phyloP scores from a whole-genome alignment of 1,284 basidiomycete genomes.

The Chondrostereum purpureum region DNA sequence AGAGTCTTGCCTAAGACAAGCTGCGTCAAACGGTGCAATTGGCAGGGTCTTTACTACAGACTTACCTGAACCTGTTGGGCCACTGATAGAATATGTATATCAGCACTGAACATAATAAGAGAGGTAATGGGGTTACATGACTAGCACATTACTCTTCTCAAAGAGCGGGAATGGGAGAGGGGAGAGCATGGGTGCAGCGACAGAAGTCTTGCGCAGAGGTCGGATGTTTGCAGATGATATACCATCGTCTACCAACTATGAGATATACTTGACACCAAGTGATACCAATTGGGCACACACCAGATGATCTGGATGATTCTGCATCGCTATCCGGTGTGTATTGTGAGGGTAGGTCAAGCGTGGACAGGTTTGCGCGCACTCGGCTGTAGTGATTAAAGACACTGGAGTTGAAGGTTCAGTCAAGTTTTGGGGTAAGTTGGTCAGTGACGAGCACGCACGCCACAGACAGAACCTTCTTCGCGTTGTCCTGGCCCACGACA shows the following conservation, averaged over 20 bases:
- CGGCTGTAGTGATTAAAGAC: constrained; percentile 93
- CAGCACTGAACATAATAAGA: background rate
- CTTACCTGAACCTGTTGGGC: constrained; percentile 76
- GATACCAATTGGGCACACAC: constrained; percentile 13
- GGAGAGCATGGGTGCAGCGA: background rate
- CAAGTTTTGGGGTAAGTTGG: constrained; percentile 6
- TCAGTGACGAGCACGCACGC: constrained; percentile 49
- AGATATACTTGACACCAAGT: no score
- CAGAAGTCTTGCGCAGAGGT: constrained; percentile 31
- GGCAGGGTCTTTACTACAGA: constrained; percentile 5
- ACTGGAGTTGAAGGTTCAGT: constrained; percentile 33
- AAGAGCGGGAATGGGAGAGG: constrained; percentile 52
- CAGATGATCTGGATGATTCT: no score
- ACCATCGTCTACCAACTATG: constrained; percentile 18
- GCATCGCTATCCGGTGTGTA: constrained; percentile 27
- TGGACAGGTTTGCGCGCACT: constrained; percentile 56
- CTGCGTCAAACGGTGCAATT: background rate
- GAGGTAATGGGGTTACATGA: constrained; percentile 54
- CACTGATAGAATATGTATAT: constrained; percentile 32
- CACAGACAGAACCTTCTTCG: constrained; percentile 90
- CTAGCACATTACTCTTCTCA: constrained; percentile 91
- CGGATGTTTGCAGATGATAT: constrained; percentile 50
- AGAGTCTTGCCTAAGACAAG: constrained; percentile 70
- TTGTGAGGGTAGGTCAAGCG: constrained; percentile 40
- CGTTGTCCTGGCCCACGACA: constrained; percentile 87